These are phyloP conservation scores for Cercospora janseana DNA, from an alignment of 2,329 filamentous ascomycete genomes.

Conservation along the genomic window DNA sequence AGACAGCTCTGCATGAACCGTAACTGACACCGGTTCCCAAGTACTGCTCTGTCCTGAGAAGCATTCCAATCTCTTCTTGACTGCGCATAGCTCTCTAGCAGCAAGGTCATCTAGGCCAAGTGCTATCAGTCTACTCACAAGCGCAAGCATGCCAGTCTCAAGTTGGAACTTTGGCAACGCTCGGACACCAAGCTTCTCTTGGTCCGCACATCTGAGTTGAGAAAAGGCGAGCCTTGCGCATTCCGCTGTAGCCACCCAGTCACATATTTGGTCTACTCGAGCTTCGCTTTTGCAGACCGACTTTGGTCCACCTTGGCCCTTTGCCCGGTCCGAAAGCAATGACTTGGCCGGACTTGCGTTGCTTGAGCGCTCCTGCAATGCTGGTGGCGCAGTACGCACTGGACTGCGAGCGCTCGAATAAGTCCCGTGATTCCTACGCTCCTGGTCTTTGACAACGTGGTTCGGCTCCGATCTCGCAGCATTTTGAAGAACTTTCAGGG, in stretches of 20 bases:
- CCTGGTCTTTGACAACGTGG: background rate
- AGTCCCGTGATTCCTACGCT: too few species aligned
- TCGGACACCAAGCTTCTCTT: conserved; percentile 50
- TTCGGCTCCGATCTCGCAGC: conserved; percentile 54
- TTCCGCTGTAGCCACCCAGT: conserved; percentile 56
- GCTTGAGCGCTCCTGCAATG: conserved; percentile 48
- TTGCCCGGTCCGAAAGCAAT: background rate
- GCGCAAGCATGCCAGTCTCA: conserved; percentile 69
- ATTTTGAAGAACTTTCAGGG: conserved; percentile 67
- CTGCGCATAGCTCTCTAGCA: conserved; percentile 62
- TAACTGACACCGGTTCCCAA: background rate
- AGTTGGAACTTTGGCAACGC: conserved; percentile 64
- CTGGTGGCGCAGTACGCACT: too few species aligned
- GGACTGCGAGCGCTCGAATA: too few species aligned
- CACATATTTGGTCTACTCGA: background rate
- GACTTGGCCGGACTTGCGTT: conserved; percentile 46
- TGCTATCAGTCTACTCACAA: conserved; percentile 64
- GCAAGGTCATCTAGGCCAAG: conserved; percentile 67
- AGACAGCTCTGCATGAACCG: conserved; percentile 33
- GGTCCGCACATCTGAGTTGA: conserved; percentile 60
- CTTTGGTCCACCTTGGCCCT: background rate
- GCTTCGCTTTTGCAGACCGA: background rate
- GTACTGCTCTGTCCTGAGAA: too few species aligned
- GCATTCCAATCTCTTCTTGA: conserved; percentile 62
- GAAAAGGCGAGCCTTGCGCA: conserved; percentile 67